Percentiles rank a stretch among this genome's conserved stretches.
These are phyloP conservation scores for Tarenaya hassleriana DNA, from an alignment of 345 rosid genomes.

Conservation along the genomic window DNA sequence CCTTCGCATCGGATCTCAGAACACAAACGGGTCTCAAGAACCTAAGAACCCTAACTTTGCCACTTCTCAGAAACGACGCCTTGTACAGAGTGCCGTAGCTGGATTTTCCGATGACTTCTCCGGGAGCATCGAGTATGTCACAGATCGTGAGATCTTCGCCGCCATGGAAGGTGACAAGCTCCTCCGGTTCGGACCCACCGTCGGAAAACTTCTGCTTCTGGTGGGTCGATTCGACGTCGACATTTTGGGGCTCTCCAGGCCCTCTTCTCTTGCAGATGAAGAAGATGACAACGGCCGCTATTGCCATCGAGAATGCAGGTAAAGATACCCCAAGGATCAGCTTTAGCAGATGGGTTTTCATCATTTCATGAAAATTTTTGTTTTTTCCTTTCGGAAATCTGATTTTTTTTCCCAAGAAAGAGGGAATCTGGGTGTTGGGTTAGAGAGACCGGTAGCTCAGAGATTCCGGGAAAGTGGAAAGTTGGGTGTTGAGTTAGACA, in stretches of 20 bases:
- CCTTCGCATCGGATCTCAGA: constrained; percentile 32
- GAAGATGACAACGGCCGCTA: constrained; percentile 31
- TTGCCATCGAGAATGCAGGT: constrained; percentile 34
- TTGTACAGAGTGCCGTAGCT: constrained; percentile 80
- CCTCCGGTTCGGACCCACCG: constrained; percentile 34
- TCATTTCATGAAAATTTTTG: constrained; percentile 42
- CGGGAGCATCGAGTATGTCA: constrained; percentile 92
- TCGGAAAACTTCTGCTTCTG: constrained; percentile 11
- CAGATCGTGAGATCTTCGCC: constrained; percentile 63
- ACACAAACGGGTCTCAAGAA: constrained; percentile 76
- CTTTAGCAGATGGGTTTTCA: constrained; percentile 37
- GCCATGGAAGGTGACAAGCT: constrained; percentile 52
- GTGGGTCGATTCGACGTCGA: constrained; percentile 41
- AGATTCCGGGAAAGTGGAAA: background rate
- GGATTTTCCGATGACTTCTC: constrained; percentile 92
- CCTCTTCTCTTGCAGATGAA: constrained; percentile 25
- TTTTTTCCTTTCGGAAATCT: no score
- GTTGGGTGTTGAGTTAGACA: constrained; percentile 1
- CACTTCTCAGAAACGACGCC: constrained; percentile 53
- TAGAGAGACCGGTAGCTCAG: background rate
- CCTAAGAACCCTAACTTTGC: constrained; percentile 54
- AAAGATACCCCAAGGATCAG: constrained; percentile 40
- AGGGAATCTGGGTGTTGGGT: constrained; percentile 3
- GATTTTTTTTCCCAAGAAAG: background rate
- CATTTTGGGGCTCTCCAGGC: constrained; percentile 1